These are phyloP conservation scores for Phaeoacremonium minimum DNA, from an alignment of 2,329 filamentous ascomycete genomes.

Conservation along the genomic window DNA sequence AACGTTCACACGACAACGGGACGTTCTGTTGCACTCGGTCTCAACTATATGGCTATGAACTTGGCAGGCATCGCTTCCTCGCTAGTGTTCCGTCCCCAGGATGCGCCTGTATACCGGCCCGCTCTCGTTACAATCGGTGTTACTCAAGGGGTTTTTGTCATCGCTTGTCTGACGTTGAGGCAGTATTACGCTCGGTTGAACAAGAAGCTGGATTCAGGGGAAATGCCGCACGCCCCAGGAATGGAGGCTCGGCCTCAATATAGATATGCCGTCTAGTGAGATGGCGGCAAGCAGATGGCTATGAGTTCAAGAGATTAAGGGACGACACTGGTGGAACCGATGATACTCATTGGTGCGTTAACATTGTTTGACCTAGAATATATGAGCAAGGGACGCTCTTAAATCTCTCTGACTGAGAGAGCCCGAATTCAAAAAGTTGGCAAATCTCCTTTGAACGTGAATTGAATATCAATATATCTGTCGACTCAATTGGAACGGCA, in stretches of 20 bases:
- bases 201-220: slow-evolving; percentile 1
- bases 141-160: slow-evolving; percentile 1
- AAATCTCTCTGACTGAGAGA: too few species aligned
- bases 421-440: too few species aligned
- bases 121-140: slow-evolving; percentile 14
- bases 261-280: slow-evolving; percentile 1
- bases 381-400: too few species aligned
- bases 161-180: not conserved
- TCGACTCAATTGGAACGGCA: too few species aligned
- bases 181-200: slow-evolving; percentile 2
- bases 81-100: slow-evolving; percentile 8
- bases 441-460: too few species aligned
- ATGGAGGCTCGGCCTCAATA: slow-evolving; percentile 1
- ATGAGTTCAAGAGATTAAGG: too few species aligned
- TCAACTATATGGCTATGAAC: slow-evolving; percentile 13
- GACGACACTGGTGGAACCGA: too few species aligned
- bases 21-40: slow-evolving; percentile 12
- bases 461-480: too few species aligned
- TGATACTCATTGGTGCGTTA: too few species aligned
- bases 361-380: too few species aligned
- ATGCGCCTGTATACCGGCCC: slow-evolving; percentile 12
- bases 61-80: slow-evolving; percentile 12
- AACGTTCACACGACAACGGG: slow-evolving; percentile 14
- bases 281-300: too few species aligned
- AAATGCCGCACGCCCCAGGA: not conserved